phyloP scores from a whole-genome alignment of 2,329 filamentous ascomycete genomes.

The Aspergillus japonicus region DNA sequence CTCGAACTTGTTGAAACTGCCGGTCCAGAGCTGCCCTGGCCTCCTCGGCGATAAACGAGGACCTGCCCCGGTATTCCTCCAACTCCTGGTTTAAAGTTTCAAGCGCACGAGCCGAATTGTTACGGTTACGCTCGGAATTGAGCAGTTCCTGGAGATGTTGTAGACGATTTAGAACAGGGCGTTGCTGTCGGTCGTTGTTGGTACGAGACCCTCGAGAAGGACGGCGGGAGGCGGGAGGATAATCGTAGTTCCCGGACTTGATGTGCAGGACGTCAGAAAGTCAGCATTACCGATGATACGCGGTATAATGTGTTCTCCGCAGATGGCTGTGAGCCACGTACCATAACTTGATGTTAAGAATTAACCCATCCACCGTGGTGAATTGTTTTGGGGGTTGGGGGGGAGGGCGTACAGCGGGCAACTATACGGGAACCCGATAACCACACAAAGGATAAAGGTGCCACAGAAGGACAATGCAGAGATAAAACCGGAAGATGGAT shows the following conservation, averaged over 20 bases:
- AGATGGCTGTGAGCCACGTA: not conserved
- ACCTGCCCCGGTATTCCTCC: constrained; percentile 25
- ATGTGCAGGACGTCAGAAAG: constrained; percentile 8
- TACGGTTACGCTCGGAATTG: constrained; percentile 35
- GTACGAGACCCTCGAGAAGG: constrained; percentile 23
- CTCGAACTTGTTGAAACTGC: constrained; percentile 24
- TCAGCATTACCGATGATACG: constrained; percentile 18
- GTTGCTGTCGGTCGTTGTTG: constrained; percentile 25
- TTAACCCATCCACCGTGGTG: not conserved
- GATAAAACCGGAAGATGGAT: not conserved
- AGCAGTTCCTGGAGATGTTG: constrained; percentile 42
- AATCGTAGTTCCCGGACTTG: constrained; percentile 46
- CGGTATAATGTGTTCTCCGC: not conserved
- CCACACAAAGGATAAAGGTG: not conserved
- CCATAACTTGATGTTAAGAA: not conserved
- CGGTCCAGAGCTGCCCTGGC: constrained; percentile 26
- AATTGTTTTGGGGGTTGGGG: not conserved
- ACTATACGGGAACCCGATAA: not conserved
- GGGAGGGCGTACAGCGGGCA: not conserved
- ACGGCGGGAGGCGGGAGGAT: constrained; percentile 40
- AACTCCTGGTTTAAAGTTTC: constrained; percentile 43
- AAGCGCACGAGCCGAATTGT: constrained; percentile 33
- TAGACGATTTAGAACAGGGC: constrained; percentile 27
- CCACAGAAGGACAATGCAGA: not conserved
- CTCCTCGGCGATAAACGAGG: constrained; percentile 21